Evolutionary conservation across 305 asterid species (phyloP), one percentile per base, ranked within the genome.

Genomic region (Lippia alba): DNA sequence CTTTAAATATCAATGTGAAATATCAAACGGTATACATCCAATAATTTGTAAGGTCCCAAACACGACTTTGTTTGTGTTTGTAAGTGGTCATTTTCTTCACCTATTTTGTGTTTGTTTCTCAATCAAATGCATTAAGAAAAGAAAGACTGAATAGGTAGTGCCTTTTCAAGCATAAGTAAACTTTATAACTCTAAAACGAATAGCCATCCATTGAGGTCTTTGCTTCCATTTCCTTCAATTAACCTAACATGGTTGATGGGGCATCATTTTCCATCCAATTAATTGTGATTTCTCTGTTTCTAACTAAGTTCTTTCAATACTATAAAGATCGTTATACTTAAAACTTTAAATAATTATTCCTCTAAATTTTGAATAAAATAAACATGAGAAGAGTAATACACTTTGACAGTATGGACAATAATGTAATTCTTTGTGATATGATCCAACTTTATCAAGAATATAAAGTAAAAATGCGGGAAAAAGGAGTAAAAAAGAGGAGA

Each of bases 1-100:
- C 2, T 24, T 24, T 3, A 24, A 24, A 24, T 24, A 24, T 3
- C 30, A 24, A 24, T 24, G 30, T 24, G 30, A 24, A 24, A 24
- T 24, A 24, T 24, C 30, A 24, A 24, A 24, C 1, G 30, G 3
- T 3, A 24, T 3, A 24, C 3, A 24, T 24, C 3, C 30, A 24
- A 24, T 24, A 24, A 24, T 24, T 24, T 24, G 1, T 24, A 24
- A 16, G 18, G 16, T 45, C 14, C 51, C 51, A 49, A 49, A 49
- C 18, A 49, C 19, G 3, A n/a, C 30, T 9, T 6, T 15, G 56
- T 10, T 15, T 4, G 8, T 55, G 20, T 54, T 57, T 44, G 73
- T 69, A 58, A 45, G 15, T 55, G 64, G 49, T 69, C 74, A 44
- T 63, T 69, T 56, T 69, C 53, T 53, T 69, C 45, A 24, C 66